Evolutionary conservation across 2,329 filamentous ascomycete genomes (phyloP).

Genomic region (Dactylonectria macrodidyma): DNA sequence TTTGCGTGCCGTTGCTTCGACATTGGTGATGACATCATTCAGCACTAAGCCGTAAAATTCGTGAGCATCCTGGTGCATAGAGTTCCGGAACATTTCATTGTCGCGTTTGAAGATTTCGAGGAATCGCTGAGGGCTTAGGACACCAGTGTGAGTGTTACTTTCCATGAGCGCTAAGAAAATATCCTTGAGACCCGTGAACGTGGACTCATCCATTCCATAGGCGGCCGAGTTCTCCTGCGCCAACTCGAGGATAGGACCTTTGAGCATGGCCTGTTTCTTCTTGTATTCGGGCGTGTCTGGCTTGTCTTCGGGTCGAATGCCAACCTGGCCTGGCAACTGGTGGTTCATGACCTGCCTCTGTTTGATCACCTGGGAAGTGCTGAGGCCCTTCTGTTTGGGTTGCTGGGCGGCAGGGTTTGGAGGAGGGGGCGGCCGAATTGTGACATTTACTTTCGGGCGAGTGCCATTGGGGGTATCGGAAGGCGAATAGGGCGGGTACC

Average conservation of each 20-base stretch:
- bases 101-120: slow-evolving; percentile 93
- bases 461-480: slow-evolving; percentile 77
- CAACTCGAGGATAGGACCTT: slow-evolving; percentile 89
- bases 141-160: slow-evolving; percentile 85
- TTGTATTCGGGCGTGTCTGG: slow-evolving; percentile 97
- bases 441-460: slow-evolving; percentile 70
- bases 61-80: slow-evolving; percentile 98
- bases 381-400: slow-evolving; percentile 66
- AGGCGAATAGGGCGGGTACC: slow-evolving; percentile 83
- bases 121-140: slow-evolving; percentile 93
- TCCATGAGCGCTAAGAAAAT: slow-evolving; percentile 93
- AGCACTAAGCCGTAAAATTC: slow-evolving; percentile 95
- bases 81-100: slow-evolving; percentile 96
- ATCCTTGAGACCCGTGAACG: slow-evolving; percentile 95
- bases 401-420: slow-evolving; percentile 58
- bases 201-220: slow-evolving; percentile 94
- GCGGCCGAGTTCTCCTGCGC: slow-evolving; percentile 82
- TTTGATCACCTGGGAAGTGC: slow-evolving; percentile 69
- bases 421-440: slow-evolving; percentile 71
- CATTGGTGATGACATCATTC: slow-evolving; percentile 96
- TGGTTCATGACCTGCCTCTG: slow-evolving; percentile 70
- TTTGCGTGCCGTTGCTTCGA: slow-evolving; percentile 87
- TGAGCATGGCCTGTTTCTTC: slow-evolving; percentile 94
- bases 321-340: slow-evolving; percentile 68
- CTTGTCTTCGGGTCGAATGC: slow-evolving; percentile 85